Evolutionary conservation across 1,284 basidiomycete genomes (phyloP), one percentile per base, ranked within the genome.

Genomic region (Psilocybe mexicana): DNA sequence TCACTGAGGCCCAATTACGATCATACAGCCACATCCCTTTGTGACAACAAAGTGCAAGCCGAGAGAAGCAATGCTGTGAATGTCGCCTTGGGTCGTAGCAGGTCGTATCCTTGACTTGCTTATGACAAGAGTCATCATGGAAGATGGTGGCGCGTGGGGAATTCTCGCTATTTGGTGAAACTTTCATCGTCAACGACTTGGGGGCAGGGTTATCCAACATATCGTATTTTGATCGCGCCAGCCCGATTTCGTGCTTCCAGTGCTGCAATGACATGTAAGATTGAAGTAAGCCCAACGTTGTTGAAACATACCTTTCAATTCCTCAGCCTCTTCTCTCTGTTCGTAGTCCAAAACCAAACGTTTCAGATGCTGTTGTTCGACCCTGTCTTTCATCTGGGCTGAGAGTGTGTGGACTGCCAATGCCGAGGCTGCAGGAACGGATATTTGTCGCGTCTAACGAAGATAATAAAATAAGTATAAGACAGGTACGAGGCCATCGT

Each of bases 321-420:
- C 90, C 68, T 92, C 89, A 1, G 82, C 86, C 72, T 92, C 92
- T 72, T 93, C 92, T 30, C 88, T 86, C 65, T 93, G 90, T 67
- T 93, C 92, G 62, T 93, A 93, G 68, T 92, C 82, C 48, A 93
- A 79, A 2, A 96, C 96, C n/a, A 98, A 80, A 18, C 88, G 85
- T 77, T 98, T 98, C 64, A 98, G 77, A 61, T 97, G 93, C 71
- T 98, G 93, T 66, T 97, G 95, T 72, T 98, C 96, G 7, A 92
- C 93, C 73, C 90, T 92, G 73, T 95, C 93, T 69, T 94, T 92
- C 62, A 93, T 78, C 69, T 97, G 95, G 53, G 96, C 92, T 5
- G 90, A 86, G 35, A 90, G 86, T 1, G 94, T 95, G 65, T 97
- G 93, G 52, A 93, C 80, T 2, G 95, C 96, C 36, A 98, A 80